Percentiles rank a stretch among this genome's conserved stretches.
These are phyloP conservation scores for Phyllosticta citriasiana DNA, from an alignment of 2,329 filamentous ascomycete species.

Conservation along the genomic window DNA sequence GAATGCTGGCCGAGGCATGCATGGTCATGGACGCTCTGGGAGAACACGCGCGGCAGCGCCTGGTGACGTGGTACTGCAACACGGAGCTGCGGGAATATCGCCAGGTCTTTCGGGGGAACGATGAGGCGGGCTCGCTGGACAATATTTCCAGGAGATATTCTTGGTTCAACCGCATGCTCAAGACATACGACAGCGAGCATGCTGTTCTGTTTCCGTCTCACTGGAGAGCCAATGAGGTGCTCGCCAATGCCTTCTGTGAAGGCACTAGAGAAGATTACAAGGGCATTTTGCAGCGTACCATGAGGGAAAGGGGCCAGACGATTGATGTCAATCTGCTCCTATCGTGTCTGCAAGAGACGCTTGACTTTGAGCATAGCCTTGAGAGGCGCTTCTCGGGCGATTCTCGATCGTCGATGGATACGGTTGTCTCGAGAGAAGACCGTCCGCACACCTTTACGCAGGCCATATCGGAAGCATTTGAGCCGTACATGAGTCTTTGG, in stretches of 20 bases:
- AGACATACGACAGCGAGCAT: slow-evolving; percentile 92
- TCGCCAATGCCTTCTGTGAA: slow-evolving; percentile 90
- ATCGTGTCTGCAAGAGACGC: slow-evolving; percentile 83
- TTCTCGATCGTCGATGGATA: slow-evolving; percentile 77
- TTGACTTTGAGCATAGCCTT: slow-evolving; percentile 90
- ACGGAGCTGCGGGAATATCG: slow-evolving; percentile 92
- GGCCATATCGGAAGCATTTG: slow-evolving; percentile 90
- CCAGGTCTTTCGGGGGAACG: slow-evolving; percentile 89
- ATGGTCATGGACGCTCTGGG: slow-evolving; percentile 91
- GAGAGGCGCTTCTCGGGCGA: slow-evolving; percentile 71
- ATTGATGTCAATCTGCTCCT: slow-evolving; percentile 85
- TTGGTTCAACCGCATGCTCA: slow-evolving; percentile 94
- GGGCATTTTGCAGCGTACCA: slow-evolving; percentile 78
- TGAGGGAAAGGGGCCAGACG: slow-evolving; percentile 57
- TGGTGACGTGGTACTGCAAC: slow-evolving; percentile 97
- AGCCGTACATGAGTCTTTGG: slow-evolving; percentile 94
- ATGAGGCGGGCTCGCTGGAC: slow-evolving; percentile 81
- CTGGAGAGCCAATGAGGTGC: slow-evolving; percentile 83
- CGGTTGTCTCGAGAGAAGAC: slow-evolving; percentile 68
- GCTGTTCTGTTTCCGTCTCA: slow-evolving; percentile 72
- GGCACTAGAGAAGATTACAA: slow-evolving; percentile 94
- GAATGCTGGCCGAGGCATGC: slow-evolving; percentile 74
- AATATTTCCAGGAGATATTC: slow-evolving; percentile 92
- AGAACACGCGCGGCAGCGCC: slow-evolving; percentile 67
- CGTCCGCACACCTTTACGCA: slow-evolving; percentile 72